Percentiles rank a stretch among this genome's conserved stretches.
phyloP scores from a whole-genome alignment of 352 stramenopile species.

The Phytophthora nicotianae region DNA sequence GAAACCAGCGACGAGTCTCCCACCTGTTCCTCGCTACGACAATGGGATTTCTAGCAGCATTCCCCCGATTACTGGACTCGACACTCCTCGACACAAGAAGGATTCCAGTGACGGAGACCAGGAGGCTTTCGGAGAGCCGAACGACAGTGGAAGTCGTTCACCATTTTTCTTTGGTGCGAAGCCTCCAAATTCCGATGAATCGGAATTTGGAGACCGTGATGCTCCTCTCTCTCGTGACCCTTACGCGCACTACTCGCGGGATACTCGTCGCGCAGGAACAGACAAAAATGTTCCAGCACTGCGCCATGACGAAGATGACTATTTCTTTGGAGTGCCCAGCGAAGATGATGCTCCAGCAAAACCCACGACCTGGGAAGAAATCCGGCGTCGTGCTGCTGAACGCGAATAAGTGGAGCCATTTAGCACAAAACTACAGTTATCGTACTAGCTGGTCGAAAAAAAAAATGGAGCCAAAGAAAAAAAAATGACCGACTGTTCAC shows the following conservation, averaged over 20 bases:
- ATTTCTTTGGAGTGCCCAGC: conserved; percentile 47
- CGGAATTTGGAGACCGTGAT: conserved; percentile 16
- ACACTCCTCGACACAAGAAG: conserved; percentile 25
- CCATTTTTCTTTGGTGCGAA: conserved; percentile 66
- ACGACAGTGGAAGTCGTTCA: conserved; percentile 25
- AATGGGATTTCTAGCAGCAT: conserved; percentile 24
- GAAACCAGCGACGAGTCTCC: conserved; percentile 15
- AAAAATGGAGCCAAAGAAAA: conserved; percentile 3
- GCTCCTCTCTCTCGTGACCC: conserved; percentile 46
- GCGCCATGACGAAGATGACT: conserved; percentile 54
- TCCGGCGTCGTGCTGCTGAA: conserved; percentile 60
- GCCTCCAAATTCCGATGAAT: conserved; percentile 9
- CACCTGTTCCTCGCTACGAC: conserved; percentile 16
- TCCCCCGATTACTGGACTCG: conserved; percentile 35
- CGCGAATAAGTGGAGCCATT: conserved; percentile 43
- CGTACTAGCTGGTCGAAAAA: conserved; percentile 7
- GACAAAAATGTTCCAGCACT: conserved; percentile 22
- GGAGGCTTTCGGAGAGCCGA: conserved; percentile 30
- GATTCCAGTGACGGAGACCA: conserved; percentile 13
- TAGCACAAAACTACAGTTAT: background rate
- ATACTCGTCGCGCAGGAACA: conserved; percentile 12
- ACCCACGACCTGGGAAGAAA: conserved; percentile 79
- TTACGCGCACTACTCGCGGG: conserved; percentile 35
- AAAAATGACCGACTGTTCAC: conserved; percentile 17
- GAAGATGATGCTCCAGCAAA: conserved; percentile 35